These are phyloP conservation scores for Lodderomyces oxycetoniae DNA, from an alignment of 1,139 yeast genomes.

Conservation along the genomic window DNA sequence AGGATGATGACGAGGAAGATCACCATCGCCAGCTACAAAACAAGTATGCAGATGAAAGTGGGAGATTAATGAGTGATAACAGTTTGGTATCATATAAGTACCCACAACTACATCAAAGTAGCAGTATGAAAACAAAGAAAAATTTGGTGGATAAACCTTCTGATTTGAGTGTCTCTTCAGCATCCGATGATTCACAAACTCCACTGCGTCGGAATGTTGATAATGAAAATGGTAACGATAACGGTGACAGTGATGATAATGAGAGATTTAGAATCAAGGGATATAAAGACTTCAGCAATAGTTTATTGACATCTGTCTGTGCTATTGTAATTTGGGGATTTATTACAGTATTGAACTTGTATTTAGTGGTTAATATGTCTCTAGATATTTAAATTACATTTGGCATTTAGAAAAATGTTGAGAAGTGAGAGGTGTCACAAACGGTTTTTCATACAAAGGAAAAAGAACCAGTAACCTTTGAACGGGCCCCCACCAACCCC, in stretches of 20 bases:
- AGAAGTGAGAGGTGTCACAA: not conserved
- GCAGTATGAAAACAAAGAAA: conserved; percentile 7
- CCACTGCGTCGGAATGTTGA: not conserved
- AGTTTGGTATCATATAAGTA: conserved; percentile 7
- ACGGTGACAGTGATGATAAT: conserved; percentile 4
- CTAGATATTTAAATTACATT: conserved; percentile 17
- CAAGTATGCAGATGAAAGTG: conserved; percentile 15
- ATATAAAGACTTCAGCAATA: conserved; percentile 53
- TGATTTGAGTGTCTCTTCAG: conserved; percentile 6
- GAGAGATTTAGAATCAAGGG: conserved; percentile 22
- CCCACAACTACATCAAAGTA: conserved; percentile 6
- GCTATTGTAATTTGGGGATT: conserved; percentile 52
- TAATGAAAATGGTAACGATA: conserved; percentile 6
- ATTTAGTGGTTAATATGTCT: conserved; percentile 46
- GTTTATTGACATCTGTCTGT: conserved; percentile 37
- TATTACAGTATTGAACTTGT: conserved; percentile 47
- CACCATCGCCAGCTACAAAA: conserved; percentile 1
- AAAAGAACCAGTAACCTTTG: too few species aligned
- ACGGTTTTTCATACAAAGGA: not conserved
- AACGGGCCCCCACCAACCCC: too few species aligned
- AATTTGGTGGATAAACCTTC: conserved; percentile 4
- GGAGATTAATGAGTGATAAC: conserved; percentile 12
- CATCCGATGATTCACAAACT: conserved; percentile 3
- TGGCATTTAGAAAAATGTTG: too few species aligned
- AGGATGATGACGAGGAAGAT: conserved; percentile 18